Percentiles rank a stretch among this genome's conserved stretches.
phyloP scores from a whole-genome alignment of 495 filamentous ascomycete genomes.

The Pyronema domesticum region DNA sequence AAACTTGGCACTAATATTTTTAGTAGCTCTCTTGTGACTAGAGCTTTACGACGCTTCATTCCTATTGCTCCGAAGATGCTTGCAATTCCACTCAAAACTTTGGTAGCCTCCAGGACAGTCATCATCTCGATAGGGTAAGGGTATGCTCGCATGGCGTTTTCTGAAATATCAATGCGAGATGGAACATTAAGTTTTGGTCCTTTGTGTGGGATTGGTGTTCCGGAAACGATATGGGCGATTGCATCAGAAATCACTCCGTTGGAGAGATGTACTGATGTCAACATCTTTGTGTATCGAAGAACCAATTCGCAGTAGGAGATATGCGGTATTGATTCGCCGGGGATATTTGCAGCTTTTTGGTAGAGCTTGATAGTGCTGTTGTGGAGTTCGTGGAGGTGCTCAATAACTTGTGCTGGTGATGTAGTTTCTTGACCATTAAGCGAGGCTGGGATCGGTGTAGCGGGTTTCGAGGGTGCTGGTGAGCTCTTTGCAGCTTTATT shows the following conservation, averaged over 20 bases:
- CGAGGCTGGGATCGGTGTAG: constrained; percentile 14
- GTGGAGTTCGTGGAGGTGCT: constrained; percentile 52
- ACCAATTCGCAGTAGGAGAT: constrained; percentile 65
- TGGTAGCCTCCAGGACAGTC: constrained; percentile 30
- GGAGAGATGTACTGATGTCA: constrained; percentile 50
- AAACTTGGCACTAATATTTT: constrained; percentile 65
- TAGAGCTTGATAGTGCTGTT: constrained; percentile 75
- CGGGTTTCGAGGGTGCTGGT: constrained; percentile 26
- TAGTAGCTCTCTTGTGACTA: constrained; percentile 69
- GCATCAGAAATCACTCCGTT: constrained; percentile 52
- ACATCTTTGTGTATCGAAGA: constrained; percentile 58
- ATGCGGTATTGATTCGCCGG: constrained; percentile 64
- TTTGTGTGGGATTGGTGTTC: constrained; percentile 29
- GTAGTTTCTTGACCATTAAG: constrained; percentile 13
- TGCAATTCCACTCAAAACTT: constrained; percentile 64
- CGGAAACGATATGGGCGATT: constrained; percentile 48
- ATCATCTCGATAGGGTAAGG: constrained; percentile 21
- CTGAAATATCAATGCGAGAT: constrained; percentile 25
- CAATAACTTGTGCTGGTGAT: constrained; percentile 44
- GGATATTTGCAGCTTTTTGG: constrained; percentile 51
- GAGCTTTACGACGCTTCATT: constrained; percentile 66
- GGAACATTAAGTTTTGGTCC: constrained; percentile 19
- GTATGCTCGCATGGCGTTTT: constrained; percentile 21
- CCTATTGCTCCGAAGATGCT: constrained; percentile 59
- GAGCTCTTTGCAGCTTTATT: constrained; percentile 28